Evolutionary conservation across 768 basidiomycete species (phyloP).

Genomic region (Tricholoma saponaceum): DNA sequence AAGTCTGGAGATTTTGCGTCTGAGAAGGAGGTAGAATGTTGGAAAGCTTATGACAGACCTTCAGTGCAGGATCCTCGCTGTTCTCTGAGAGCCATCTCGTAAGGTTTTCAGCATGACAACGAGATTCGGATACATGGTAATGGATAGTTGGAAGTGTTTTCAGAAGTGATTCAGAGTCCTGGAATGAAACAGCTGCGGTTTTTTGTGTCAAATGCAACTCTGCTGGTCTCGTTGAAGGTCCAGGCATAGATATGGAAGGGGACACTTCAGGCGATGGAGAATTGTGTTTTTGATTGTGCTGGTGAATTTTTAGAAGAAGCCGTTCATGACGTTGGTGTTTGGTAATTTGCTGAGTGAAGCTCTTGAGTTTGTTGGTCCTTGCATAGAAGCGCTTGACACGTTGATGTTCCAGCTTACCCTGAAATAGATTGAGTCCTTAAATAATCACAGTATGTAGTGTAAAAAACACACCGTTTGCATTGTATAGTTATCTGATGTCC

Average conservation of each 20-base stretch:
- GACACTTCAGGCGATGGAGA: not conserved
- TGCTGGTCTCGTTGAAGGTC: not conserved
- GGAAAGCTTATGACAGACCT: not conserved
- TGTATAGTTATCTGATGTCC: slow-evolving; percentile 21
- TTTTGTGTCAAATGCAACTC: not conserved
- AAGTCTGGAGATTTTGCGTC: slow-evolving; percentile 10
- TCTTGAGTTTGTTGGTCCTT: slow-evolving; percentile 26
- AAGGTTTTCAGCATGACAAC: not conserved
- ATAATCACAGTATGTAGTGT: not conserved
- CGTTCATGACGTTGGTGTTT: slow-evolving; percentile 10
- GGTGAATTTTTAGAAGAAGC: slow-evolving; percentile 6
- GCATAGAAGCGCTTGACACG: slow-evolving; percentile 29
- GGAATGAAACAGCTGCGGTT: slow-evolving; percentile 1
- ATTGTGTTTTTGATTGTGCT: not conserved
- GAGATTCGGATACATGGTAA: slow-evolving; percentile 20
- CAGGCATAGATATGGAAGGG: not conserved
- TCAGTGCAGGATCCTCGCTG: slow-evolving; percentile 22
- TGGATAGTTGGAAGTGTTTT: slow-evolving; percentile 10
- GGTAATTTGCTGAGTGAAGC: slow-evolving; percentile 19
- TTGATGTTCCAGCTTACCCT: slow-evolving; percentile 37
- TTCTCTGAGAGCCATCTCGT: slow-evolving; percentile 1
- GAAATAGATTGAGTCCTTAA: not conserved
- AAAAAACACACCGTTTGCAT: slow-evolving; percentile 11
- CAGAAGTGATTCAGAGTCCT: slow-evolving; percentile 8
- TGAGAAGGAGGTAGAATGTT: not conserved